phyloP scores from a whole-genome alignment of 345 rosid genomes.

The Stellera chamaejasme region DNA sequence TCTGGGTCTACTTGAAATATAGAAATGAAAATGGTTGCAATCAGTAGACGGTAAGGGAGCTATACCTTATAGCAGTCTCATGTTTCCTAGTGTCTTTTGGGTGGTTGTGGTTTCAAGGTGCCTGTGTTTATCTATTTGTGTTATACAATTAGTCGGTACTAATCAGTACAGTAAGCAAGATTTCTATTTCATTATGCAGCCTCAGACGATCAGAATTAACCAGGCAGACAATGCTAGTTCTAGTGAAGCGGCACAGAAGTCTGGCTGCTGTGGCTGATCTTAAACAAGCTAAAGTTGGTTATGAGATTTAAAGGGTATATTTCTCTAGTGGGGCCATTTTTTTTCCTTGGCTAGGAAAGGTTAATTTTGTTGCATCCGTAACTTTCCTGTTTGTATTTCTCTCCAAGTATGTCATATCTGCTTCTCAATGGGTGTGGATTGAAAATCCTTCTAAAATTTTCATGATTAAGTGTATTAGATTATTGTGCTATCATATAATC shows the following conservation, averaged over 20 bases:
- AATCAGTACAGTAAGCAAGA: too few relatives aligned
- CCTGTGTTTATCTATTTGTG: background rate
- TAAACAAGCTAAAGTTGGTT: conserved; percentile 11
- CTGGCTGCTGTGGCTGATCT: conserved; percentile 26
- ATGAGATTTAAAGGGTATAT: conserved; percentile 18
- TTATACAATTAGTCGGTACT: background rate
- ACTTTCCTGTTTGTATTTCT: conserved; percentile 7
- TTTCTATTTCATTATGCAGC: conserved; percentile 12
- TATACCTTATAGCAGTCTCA: background rate
- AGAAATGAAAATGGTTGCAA: too few relatives aligned
- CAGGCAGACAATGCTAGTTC: conserved; percentile 27
- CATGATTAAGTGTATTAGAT: conserved; percentile 26
- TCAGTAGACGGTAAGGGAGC: background rate
- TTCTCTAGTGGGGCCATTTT: conserved; percentile 13
- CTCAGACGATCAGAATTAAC: conserved; percentile 25
- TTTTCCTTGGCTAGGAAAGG: conserved; percentile 10
- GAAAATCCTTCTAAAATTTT: conserved; percentile 21
- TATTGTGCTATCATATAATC: background rate
- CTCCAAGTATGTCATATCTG: conserved; percentile 25
- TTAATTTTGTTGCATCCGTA: conserved; percentile 26
- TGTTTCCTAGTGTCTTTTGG: conserved; percentile 5
- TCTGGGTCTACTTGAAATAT: conserved; percentile 1
- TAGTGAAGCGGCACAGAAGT: conserved; percentile 27
- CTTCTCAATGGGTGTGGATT: conserved; percentile 4
- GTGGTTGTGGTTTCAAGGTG: background rate